Base-by-base conservation (phyloP, 768 basidiomycete species). In the Lanmaoa pseudosensibilis region DNA sequence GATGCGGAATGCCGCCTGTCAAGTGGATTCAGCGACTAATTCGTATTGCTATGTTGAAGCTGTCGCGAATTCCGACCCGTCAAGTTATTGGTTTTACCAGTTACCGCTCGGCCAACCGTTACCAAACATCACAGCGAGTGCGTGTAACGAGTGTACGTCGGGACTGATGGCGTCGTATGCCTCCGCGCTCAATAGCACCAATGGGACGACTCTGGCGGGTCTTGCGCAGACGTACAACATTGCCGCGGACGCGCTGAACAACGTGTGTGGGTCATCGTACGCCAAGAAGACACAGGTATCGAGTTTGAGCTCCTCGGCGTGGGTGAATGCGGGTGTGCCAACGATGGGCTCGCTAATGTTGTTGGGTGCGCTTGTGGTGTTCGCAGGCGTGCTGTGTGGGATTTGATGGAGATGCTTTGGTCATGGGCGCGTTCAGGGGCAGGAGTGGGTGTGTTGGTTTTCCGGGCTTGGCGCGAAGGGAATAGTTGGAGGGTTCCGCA, bases 41-140 rank as follows among this genome's bases (percentile, higher is more conserved):
- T 70, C 82, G 0, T 94, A 91, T 73, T 94, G 91, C 75, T 92
- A 83, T 73, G 50, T 90, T 52, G 77, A 84, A 57, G 88, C 91
- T 15, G 80, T 83, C 21, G 75, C 73, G 34, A 76, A 77, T 57
- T 33, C 77, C 3, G 82, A 84, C 55, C 82, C 87, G 0, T 80
- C 84, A 21, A 88, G 90, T 66, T 69, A 84, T n/a, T 90, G 85
- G 75, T 82, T 84, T 69, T 94, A 90, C 74, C 70, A 76, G 36
- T 77, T 93, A 12, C 85, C 86, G 4, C 78, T 86, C 12, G 89
- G 86, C 13, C 72, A 76, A 23, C 53, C 63, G 12, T 73, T 90
- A 6, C 75, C 78, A 5, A 54, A 52, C 54, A 71, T 72, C 21
- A 76, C 80, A 16, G 70, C 63, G 18, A 80, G 79, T 18, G 77